phyloP scores from a whole-genome alignment of 129 eudicot species.

The Helianthus annuus region DNA sequence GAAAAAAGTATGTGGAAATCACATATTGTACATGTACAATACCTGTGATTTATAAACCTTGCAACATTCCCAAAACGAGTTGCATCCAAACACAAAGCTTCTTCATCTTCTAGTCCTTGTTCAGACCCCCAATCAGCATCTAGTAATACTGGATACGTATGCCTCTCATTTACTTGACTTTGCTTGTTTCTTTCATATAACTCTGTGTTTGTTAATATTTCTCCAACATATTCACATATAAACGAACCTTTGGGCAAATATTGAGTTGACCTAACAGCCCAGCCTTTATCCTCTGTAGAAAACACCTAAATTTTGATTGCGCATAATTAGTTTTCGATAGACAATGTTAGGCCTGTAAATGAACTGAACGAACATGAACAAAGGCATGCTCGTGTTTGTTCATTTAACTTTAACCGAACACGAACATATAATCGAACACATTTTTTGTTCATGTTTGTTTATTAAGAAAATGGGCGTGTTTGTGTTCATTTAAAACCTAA shows the following conservation, averaged over 20 bases:
- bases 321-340: constrained; percentile 2
- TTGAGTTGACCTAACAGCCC: constrained; percentile 73
- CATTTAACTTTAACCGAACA: too few species aligned
- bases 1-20: background rate
- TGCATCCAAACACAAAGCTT: constrained; percentile 87
- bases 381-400: too few species aligned
- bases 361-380: too few species aligned
- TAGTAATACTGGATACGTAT: constrained; percentile 68
- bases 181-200: constrained; percentile 57
- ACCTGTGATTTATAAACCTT: constrained; percentile 89
- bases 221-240: constrained; percentile 82
- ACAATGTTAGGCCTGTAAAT: background rate
- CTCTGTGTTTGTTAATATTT: constrained; percentile 72
- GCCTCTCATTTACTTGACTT: constrained; percentile 40
- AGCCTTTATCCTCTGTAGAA: constrained; percentile 74
- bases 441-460: too few species aligned
- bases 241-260: constrained; percentile 76
- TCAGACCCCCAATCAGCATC: constrained; percentile 93
- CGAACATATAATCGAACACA: too few species aligned
- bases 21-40: constrained; percentile 3
- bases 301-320: constrained; percentile 53
- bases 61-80: constrained; percentile 76
- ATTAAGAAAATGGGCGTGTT: too few species aligned
- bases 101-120: constrained; percentile 67
- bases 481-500: too few species aligned